Evolutionary conservation across 2,329 filamentous ascomycete genomes (phyloP).

Genomic region (Diaporthe citri): DNA sequence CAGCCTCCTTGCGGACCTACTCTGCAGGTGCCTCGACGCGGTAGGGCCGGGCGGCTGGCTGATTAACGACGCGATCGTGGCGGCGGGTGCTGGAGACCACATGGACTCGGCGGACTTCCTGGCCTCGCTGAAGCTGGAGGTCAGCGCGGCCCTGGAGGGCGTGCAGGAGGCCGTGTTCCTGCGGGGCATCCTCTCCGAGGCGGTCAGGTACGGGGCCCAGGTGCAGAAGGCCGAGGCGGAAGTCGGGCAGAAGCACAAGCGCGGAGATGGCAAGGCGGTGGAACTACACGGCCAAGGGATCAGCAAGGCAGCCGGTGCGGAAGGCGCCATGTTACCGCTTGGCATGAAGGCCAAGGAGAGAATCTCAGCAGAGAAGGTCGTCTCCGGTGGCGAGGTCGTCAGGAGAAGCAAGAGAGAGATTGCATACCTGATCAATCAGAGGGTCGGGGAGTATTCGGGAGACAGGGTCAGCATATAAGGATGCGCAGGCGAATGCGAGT

Average conservation of each 20-base stretch:
- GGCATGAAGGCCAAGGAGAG: constrained; percentile 73
- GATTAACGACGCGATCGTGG: constrained; percentile 67
- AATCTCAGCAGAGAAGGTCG: constrained; percentile 69
- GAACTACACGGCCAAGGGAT: constrained; percentile 35
- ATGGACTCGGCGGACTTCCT: constrained; percentile 74
- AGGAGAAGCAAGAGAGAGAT: constrained; percentile 79
- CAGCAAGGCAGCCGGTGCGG: constrained; percentile 46
- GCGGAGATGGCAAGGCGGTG: constrained; percentile 17
- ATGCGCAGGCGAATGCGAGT: constrained; percentile 35
- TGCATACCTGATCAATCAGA: constrained; percentile 82
- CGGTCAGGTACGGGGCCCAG: constrained; percentile 70
- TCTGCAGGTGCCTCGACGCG: constrained; percentile 81
- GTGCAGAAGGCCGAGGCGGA: constrained; percentile 45
- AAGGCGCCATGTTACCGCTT: constrained; percentile 73
- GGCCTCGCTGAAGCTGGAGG: constrained; percentile 74
- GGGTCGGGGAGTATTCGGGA: constrained; percentile 84
- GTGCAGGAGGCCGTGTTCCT: constrained; percentile 77
- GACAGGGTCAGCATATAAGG: constrained; percentile 79
- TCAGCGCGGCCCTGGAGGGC: constrained; percentile 78
- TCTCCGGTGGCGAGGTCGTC: constrained; percentile 77
- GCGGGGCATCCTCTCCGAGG: constrained; percentile 73
- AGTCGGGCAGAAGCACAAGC: constrained; percentile 40
- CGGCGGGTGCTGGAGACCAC: constrained; percentile 56
- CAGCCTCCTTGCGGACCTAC: constrained; percentile 76
- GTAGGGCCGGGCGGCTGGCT: constrained; percentile 83